phyloP scores from a whole-genome alignment of 768 basidiomycete genomes.

The Auricularia cornea region DNA sequence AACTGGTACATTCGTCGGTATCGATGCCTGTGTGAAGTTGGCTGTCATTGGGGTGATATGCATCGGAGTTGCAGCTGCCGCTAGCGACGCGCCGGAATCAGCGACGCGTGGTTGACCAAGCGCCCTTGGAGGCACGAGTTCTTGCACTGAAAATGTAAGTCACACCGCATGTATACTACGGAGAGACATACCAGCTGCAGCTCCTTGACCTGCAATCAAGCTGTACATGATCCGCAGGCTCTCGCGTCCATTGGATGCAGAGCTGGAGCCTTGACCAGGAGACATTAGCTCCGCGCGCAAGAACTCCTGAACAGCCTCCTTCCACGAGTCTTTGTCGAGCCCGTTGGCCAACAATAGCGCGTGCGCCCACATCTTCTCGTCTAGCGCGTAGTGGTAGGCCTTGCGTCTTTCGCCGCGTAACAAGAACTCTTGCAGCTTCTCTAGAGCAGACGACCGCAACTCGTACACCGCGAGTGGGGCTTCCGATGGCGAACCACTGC shows the following conservation, averaged over 20 bases:
- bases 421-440: constrained; percentile 72
- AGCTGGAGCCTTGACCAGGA: constrained; percentile 15
- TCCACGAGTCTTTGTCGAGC: constrained; percentile 90
- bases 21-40: constrained; percentile 42
- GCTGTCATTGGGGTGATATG: constrained; percentile 55
- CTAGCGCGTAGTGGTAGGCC: constrained; percentile 82
- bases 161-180: not conserved
- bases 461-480: constrained; percentile 48
- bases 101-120: constrained; percentile 25
- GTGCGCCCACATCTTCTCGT: constrained; percentile 89
- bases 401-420: constrained; percentile 76
- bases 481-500: constrained; percentile 27
- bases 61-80: constrained; percentile 22
- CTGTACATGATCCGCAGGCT: constrained; percentile 75
- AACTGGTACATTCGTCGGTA: constrained; percentile 41
- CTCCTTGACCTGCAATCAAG: constrained; percentile 75
- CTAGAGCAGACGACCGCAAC: constrained; percentile 55
- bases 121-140: constrained; percentile 55
- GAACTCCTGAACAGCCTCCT: constrained; percentile 82
- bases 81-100: constrained; percentile 30
- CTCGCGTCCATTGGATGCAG: constrained; percentile 49
- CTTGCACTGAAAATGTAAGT: constrained; percentile 49
- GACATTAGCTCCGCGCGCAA: constrained; percentile 56
- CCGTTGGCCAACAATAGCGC: constrained; percentile 91
- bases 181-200: constrained; percentile 51